These are phyloP conservation scores for Clonostachys sp. DNA, from an alignment of 2,329 filamentous ascomycete genomes.

Conservation along the genomic window DNA sequence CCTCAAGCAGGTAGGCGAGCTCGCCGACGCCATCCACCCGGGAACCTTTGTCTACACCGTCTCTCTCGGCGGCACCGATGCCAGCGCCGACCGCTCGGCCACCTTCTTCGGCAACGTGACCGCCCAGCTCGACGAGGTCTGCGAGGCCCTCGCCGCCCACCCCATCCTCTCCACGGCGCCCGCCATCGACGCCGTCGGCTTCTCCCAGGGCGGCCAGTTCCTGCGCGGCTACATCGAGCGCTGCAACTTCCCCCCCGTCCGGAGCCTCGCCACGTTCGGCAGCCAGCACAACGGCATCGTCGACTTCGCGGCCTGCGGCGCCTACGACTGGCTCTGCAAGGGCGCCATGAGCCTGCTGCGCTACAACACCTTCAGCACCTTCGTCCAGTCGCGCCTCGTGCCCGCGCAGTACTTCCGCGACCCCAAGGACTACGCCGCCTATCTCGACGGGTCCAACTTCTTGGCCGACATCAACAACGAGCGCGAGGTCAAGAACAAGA, in stretches of 20 bases:
- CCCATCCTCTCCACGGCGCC: slow-evolving; percentile 78
- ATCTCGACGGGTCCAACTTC: slow-evolving; percentile 80
- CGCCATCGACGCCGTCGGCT: slow-evolving; percentile 85
- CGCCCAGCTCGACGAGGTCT: slow-evolving; percentile 71
- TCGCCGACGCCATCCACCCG: slow-evolving; percentile 70
- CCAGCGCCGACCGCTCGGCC: slow-evolving; percentile 67
- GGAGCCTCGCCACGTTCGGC: slow-evolving; percentile 82
- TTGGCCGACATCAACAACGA: slow-evolving; percentile 97
- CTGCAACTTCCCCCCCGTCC: slow-evolving; percentile 72
- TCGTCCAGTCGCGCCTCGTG: slow-evolving; percentile 76
- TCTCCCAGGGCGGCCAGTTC: slow-evolving; percentile 95
- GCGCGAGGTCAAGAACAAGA: slow-evolving; percentile 63
- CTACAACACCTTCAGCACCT: slow-evolving; percentile 73
- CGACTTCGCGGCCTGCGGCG: slow-evolving; percentile 70
- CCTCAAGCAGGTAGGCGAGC: slow-evolving; percentile 63
- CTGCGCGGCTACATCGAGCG: slow-evolving; percentile 86
- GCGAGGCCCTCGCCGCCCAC: slow-evolving; percentile 69
- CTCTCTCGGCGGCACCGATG: slow-evolving; percentile 61
- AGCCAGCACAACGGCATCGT: slow-evolving; percentile 90
- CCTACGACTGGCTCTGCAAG: slow-evolving; percentile 75
- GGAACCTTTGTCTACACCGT: slow-evolving; percentile 83
- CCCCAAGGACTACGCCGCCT: slow-evolving; percentile 56
- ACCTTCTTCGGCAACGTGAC: slow-evolving; percentile 92
- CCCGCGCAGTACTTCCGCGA: slow-evolving; percentile 95
- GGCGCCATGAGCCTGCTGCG: slow-evolving; percentile 74